These are phyloP conservation scores for Vaccinium darrowii DNA, from an alignment of 148 eudicot genomes.

Conservation along the genomic window DNA sequence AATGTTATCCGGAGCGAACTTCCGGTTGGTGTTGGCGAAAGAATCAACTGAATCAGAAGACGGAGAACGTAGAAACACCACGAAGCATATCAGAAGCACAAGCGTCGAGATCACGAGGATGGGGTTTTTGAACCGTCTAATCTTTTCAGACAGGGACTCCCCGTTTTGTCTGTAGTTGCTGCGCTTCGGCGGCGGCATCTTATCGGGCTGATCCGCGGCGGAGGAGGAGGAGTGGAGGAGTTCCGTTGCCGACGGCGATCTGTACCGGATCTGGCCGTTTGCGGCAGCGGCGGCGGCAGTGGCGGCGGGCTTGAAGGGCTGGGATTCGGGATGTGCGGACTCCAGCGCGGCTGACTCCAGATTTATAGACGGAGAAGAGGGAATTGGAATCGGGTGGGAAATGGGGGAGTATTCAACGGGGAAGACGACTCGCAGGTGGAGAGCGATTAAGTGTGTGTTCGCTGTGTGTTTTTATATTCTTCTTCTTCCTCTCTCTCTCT, in stretches of 20 bases:
- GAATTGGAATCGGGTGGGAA: no score
- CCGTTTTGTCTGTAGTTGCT: conserved; percentile 33
- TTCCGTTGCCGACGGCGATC: conserved; percentile 91
- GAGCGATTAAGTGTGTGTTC: no score
- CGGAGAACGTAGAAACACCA: conserved; percentile 36
- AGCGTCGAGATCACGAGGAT: conserved; percentile 64
- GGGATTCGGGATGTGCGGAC: conserved; percentile 40
- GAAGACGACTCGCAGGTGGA: no score
- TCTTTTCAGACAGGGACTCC: conserved; percentile 56
- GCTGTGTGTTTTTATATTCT: no score
- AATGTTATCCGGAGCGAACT: conserved; percentile 25
- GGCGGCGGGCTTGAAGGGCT: conserved; percentile 32
- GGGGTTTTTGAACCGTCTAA: conserved; percentile 47
- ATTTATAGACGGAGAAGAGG: neutral
- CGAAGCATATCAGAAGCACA: conserved; percentile 51
- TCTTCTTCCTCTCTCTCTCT: no score
- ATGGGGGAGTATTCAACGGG: no score
- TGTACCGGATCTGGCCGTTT: conserved; percentile 84
- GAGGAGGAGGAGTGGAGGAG: conserved; percentile 30
- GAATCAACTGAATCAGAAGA: conserved; percentile 22
- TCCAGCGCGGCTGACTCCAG: conserved; percentile 44
- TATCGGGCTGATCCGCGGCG: conserved; percentile 35
- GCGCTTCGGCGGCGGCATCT: conserved; percentile 43
- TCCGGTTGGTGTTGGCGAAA: conserved; percentile 31
- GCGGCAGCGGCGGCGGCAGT: conserved; percentile 27